Percentiles rank a stretch among this genome's conserved stretches.
Conservation (phyloP, 2,329 filamentous ascomycete genomes). For the Sarocladium brachiariae region DNA sequence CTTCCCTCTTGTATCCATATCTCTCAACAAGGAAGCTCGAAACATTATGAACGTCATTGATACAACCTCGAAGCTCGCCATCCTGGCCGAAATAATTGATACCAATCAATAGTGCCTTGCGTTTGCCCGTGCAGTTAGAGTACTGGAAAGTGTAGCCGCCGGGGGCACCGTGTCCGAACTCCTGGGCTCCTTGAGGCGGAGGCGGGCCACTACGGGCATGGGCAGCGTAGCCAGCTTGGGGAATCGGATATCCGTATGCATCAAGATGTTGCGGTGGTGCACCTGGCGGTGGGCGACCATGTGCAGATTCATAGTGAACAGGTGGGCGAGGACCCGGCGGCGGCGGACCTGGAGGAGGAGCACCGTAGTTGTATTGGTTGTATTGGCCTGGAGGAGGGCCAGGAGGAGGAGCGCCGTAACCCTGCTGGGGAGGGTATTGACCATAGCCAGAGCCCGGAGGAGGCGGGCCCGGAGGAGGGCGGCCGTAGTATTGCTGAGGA, state of each 20-base stretch:
- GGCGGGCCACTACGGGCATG: slow-evolving; percentile 28
- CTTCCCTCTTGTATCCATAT: slow-evolving; percentile 67
- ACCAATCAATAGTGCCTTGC: slow-evolving; percentile 69
- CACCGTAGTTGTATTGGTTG: slow-evolving; percentile 18
- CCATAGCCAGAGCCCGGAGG: slow-evolving; percentile 16
- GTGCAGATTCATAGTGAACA: slow-evolving; percentile 16
- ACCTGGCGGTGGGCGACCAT: slow-evolving; percentile 13
- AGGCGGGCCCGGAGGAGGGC: slow-evolving; percentile 15
- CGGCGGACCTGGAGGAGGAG: slow-evolving; percentile 17
- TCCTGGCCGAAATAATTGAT: slow-evolving; percentile 75
- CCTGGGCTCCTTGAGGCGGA: slow-evolving; percentile 43
- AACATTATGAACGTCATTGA: slow-evolving; percentile 76
- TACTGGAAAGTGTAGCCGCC: slow-evolving; percentile 67
- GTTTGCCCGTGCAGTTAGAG: slow-evolving; percentile 64
- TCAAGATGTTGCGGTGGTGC: slow-evolving; percentile 33
- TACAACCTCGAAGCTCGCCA: slow-evolving; percentile 67
- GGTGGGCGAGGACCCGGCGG: slow-evolving; percentile 10
- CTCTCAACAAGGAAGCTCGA: slow-evolving; percentile 61
- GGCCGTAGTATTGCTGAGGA: slow-evolving; percentile 10
- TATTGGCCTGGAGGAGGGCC: slow-evolving; percentile 11
- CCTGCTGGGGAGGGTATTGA: slow-evolving; percentile 19
- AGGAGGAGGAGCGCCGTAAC: slow-evolving; percentile 14
- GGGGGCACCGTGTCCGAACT: slow-evolving; percentile 63
- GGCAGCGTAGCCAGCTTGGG: slow-evolving; percentile 19
- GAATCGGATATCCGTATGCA: slow-evolving; percentile 39